Base-by-base conservation (phyloP, 805 yeast species). In the Metschnikowia chrysomelidarum region DNA sequence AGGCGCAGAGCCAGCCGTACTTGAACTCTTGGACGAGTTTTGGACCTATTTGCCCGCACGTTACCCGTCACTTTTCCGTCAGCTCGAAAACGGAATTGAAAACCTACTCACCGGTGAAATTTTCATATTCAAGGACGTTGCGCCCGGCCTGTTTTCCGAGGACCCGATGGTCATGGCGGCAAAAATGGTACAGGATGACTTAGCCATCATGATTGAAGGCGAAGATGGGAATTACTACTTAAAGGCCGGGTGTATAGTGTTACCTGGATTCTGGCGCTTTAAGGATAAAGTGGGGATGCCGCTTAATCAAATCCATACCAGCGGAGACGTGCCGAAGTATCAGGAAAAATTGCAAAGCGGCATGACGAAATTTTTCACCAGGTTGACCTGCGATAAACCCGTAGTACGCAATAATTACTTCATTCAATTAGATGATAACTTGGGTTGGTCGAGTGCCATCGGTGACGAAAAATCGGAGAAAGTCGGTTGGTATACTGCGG, bases 191-290 rank as follows among this genome's bases (percentile, higher is more conserved):
- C 87, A 80, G 55, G 87, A 80, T 54, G 87, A 80, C 53, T 57
- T 80, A 33, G 87, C 86, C 4, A 64, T 81, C 15, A 75, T 80
- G 82, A 58, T 78, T 33, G 87, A 81, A 48, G 63, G 67, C 32
- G 68, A 65, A 15, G 68, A 77, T 24, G 86, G 84, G 7, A 69
- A 74, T 34, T 80, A 78, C 50, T 60, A 60, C 21, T 61, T 80
- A 36, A 73, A 71, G 47, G 80, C 75, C 19, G 87, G 85, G 2
- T 75, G 82, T 4, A 76, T 80, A 32, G 62, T 77, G 50, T 64
- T 80, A 29, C 81, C 87, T 3, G 87, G 82, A 0, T 81, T 80
- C 55, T 80, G 87, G 87, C 65, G 84, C 51, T 66, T 81, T 26
- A 67, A 59, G 34, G 87, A 81, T 49, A 81, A 81, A 53, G 51